Evolutionary conservation across 352 stramenopile genomes (phyloP).

Genomic region (Pythium chondricola): DNA sequence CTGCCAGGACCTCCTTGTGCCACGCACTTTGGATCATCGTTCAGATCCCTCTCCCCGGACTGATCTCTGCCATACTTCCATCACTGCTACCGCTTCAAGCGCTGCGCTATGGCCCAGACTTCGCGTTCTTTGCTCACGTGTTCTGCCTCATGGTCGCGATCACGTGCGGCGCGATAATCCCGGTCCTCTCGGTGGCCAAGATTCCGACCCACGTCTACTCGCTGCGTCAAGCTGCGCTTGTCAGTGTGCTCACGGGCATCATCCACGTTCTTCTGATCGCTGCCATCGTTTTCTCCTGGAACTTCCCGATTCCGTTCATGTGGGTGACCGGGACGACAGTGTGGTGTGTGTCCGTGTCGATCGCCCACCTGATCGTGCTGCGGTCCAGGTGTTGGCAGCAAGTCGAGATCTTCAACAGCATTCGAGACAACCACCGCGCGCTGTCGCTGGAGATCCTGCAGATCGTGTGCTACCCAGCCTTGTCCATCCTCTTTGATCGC

Average conservation of each 20-base stretch:
- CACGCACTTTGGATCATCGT: not conserved
- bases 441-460: not conserved
- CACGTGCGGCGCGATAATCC: not conserved
- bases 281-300: too few relatives aligned
- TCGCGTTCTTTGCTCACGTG: not conserved
- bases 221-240: too few relatives aligned
- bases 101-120: not conserved
- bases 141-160: not conserved
- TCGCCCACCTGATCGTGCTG: too few relatives aligned
- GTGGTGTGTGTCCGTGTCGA: too few relatives aligned
- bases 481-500: conserved; percentile 8
- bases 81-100: not conserved
- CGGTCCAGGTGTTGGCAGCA: too few relatives aligned
- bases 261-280: too few relatives aligned
- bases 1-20: not conserved
- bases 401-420: too few relatives aligned
- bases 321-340: too few relatives aligned
- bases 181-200: not conserved
- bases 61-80: not conserved
- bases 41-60: not conserved
- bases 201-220: too few relatives aligned
- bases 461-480: conserved; percentile 5
- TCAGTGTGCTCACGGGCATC: too few relatives aligned
- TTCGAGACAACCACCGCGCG: too few relatives aligned
- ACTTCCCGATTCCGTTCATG: too few relatives aligned